Conservation (phyloP, 169 alveolate species). For the Plasmodium gonderi region DNA sequence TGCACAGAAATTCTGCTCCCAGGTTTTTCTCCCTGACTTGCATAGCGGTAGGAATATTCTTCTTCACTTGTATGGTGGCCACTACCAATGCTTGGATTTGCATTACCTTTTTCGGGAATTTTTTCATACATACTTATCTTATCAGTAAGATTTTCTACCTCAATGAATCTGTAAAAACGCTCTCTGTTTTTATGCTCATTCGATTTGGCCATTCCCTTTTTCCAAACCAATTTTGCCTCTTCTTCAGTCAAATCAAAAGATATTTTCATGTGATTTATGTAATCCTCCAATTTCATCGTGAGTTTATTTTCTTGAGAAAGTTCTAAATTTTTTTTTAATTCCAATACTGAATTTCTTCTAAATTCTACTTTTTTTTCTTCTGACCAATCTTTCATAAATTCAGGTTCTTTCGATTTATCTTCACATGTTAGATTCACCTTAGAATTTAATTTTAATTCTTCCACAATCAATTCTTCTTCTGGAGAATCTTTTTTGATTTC, state of each 20-base stretch:
- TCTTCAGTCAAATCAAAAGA: constrained; percentile 67
- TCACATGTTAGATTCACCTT: constrained; percentile 64
- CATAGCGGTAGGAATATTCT: neutral
- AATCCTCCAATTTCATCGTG: constrained; percentile 48
- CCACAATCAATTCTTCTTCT: constrained; percentile 36
- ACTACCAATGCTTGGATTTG: neutral
- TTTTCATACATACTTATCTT: constrained; percentile 5
- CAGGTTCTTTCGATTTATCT: constrained; percentile 70
- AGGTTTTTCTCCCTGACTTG: too few relatives aligned
- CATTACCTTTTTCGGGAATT: neutral
- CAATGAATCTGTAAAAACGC: constrained; percentile 36
- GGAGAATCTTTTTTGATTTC: constrained; percentile 37
- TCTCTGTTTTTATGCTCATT: constrained; percentile 61
- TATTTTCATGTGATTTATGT: constrained; percentile 40
- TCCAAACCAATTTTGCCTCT: constrained; percentile 54
- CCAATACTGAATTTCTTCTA: constrained; percentile 59
- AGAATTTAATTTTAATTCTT: constrained; percentile 35
- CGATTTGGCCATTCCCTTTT: constrained; percentile 29
- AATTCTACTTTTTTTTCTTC: constrained; percentile 74
- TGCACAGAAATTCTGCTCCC: too few relatives aligned
- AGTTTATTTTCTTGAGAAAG: constrained; percentile 68
- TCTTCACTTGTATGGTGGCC: neutral
- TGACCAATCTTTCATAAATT: constrained; percentile 68
- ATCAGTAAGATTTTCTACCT: constrained; percentile 58
- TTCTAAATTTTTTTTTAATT: constrained; percentile 57